These are phyloP conservation scores for Malassezia arunalokei DNA, from an alignment of 1,284 basidiomycete genomes.

Conservation along the genomic window DNA sequence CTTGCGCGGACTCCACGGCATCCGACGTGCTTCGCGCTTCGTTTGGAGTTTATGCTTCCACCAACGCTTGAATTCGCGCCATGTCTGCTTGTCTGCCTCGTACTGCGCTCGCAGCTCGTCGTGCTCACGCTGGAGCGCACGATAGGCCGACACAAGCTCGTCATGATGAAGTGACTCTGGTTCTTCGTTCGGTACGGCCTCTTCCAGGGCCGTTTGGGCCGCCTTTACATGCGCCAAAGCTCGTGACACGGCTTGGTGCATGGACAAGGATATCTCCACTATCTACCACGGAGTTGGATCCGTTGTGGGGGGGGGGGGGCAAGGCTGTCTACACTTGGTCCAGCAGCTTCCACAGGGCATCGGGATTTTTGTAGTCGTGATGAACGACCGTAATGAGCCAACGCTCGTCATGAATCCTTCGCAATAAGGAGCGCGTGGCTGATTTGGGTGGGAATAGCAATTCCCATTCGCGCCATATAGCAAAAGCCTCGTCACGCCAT, in stretches of 20 bases:
- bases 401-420: conserved; percentile 58
- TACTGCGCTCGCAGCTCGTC: conserved; percentile 3
- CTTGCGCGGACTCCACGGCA: not conserved
- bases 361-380: conserved; percentile 73
- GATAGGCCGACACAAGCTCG: conserved; percentile 1
- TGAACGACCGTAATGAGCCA: conserved; percentile 92
- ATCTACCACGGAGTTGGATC: not conserved
- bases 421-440: conserved; percentile 60
- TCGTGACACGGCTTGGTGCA: not conserved
- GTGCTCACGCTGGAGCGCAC: not conserved
- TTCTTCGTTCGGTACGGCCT: not conserved
- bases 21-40: not conserved
- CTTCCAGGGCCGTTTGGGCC: not conserved
- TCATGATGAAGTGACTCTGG: not conserved
- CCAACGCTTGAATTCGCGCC: conserved; percentile 15
- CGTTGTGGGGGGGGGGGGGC: too few species aligned
- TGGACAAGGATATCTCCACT: not conserved
- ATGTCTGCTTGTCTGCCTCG: conserved; percentile 1
- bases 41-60: conserved; percentile 2
- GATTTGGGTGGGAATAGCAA: conserved; percentile 69
- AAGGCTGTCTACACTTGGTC: not conserved
- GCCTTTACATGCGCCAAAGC: not conserved
- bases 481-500: conserved; percentile 78
- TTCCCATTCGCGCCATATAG: conserved; percentile 91
- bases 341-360: conserved; percentile 60